Evolutionary conservation across 2,329 filamentous ascomycete genomes (phyloP), one percentile per base, ranked within the genome.

Genomic region (Ophiostoma sp.): DNA sequence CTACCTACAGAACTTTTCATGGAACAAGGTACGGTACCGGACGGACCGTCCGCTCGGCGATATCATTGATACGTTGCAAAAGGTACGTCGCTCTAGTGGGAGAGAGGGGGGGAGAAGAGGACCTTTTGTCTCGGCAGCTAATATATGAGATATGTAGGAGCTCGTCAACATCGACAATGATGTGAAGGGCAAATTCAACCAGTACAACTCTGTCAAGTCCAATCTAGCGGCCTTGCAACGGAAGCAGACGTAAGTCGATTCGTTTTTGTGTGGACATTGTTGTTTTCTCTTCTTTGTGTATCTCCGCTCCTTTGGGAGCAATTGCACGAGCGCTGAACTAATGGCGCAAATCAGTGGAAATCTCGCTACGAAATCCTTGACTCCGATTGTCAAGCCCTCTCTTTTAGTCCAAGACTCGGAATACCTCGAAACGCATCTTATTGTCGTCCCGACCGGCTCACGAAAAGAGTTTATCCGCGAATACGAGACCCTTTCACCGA

Each of bases 1-100:
- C 81, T 99, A 98, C 81, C 85, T 99, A 63, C 90, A 91, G 80
- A 91, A 88, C 72, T 99, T 98, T 83, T 88, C 90, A 77, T 99
- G 96, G 96, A 98, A 98, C 85, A 98, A 96, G 83, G 93, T 97
- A 83, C 96, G 97, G 81, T 99, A 98, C 83, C 91, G 96, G 79
- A 92, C 93, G 75, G 96, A 99, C 82, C 97, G 95, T 82, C 89
- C 95, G 69, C 88, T 99, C 75, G 88, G 90, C 72, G 95, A 98
- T 80, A 87, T 98, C 74, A 92, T 98, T 78, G 92, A 94, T 81
- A 91, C 91, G 55, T 85, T 99, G 74, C 94, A 97, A 80, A 98
- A 97, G 89, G 93, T 93, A n/a, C 42, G 71, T 17, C 12, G 6
- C 1, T 3, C 19, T 17, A 15, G n/a, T 12, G 25, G 17, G n/a